A percentile compares a stretch with the other conserved stretches of the same genome.
Conservation (phyloP, 2,329 filamentous ascomycete species). For the Waltergamsia citrina region DNA sequence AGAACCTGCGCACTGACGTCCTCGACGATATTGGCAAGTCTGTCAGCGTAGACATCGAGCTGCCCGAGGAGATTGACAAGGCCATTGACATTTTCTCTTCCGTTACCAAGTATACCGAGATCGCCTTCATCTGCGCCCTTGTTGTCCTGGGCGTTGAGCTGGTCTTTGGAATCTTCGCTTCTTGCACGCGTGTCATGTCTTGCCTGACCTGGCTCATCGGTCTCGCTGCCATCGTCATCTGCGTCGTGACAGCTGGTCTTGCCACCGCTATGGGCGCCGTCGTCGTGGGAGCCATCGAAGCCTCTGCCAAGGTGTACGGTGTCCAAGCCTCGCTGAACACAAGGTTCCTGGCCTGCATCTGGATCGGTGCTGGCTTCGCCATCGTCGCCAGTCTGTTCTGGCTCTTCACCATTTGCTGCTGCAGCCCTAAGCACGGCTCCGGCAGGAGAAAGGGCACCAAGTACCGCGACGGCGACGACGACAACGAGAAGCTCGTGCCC, state of each 20-base stretch:
- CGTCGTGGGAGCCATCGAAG: conserved; percentile 59
- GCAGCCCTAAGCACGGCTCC: conserved; percentile 40
- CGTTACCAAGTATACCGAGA: conserved; percentile 73
- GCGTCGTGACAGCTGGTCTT: conserved; percentile 58
- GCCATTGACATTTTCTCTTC: conserved; percentile 65
- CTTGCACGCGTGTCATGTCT: conserved; percentile 73
- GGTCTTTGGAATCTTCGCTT: conserved; percentile 69
- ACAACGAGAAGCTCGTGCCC: conserved; percentile 43
- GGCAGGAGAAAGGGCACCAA: conserved; percentile 20
- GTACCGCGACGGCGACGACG: conserved; percentile 19
- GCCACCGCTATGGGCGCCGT: conserved; percentile 65
- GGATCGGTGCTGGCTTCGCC: conserved; percentile 73
- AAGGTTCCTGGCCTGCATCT: conserved; percentile 61
- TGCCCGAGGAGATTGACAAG: conserved; percentile 58
- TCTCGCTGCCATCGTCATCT: conserved; percentile 43
- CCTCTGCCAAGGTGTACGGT: conserved; percentile 54
- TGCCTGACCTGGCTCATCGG: conserved; percentile 75
- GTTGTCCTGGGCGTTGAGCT: conserved; percentile 62
- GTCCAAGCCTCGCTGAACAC: conserved; percentile 58
- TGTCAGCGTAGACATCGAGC: conserved; percentile 44
- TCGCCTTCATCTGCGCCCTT: conserved; percentile 69
- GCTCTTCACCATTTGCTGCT: conserved; percentile 88
- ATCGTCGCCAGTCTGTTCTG: conserved; percentile 77
- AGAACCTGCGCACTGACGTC: conserved; percentile 52
- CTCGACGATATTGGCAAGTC: conserved; percentile 44